Evolutionary conservation across 2,329 filamentous ascomycete genomes (phyloP), one percentile per base, ranked within the genome.

Genomic region (Bretziella fagacearum): DNA sequence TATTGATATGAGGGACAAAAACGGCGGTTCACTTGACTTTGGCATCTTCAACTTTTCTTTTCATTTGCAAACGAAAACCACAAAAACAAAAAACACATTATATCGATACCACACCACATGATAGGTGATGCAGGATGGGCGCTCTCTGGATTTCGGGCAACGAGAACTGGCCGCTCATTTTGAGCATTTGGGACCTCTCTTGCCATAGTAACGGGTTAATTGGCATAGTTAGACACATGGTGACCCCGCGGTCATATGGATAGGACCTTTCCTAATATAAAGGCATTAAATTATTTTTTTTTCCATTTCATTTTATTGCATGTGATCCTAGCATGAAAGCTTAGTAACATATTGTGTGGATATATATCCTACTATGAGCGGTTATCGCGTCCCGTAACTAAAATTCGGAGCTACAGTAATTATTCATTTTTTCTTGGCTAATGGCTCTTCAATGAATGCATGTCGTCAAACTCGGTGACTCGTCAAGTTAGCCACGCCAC

Each of bases 171-270:
- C 35, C 7, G 15, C 15, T 39, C 35, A 22, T 7, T 5, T 39
- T 10, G 18, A 18, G 18, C 18, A 8, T 22, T 8, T 20, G 35
- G 20, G 35, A n/a, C 18, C 18, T 3, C 4, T 33, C 35, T 39
- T 22, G 35, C 35, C 35, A 39, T 39, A 39, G 7, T 20, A 20
- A 10, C 6, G 35, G 15, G 30, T n/a, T 10, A n/a, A 22, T 39
- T 22, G 13, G 35, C 18, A 39, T 39, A 22, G 35, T 39, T 39
- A 39, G 35, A 39, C 18, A 39, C 35, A 10, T 23, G 35, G 35
- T 39, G 35, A 23, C 35, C 35, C 18, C 35, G n/a, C 35, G 35
- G 35, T 39, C 35, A 39, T 39, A 39, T 39, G 35, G 35, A 39
- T 6, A 10, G 18, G 15, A 20, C 18, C 35, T 33, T n/a, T n/a